These are phyloP conservation scores for Ophiosphaerella narmari DNA, from an alignment of 2,329 filamentous ascomycete species.

Conservation along the genomic window DNA sequence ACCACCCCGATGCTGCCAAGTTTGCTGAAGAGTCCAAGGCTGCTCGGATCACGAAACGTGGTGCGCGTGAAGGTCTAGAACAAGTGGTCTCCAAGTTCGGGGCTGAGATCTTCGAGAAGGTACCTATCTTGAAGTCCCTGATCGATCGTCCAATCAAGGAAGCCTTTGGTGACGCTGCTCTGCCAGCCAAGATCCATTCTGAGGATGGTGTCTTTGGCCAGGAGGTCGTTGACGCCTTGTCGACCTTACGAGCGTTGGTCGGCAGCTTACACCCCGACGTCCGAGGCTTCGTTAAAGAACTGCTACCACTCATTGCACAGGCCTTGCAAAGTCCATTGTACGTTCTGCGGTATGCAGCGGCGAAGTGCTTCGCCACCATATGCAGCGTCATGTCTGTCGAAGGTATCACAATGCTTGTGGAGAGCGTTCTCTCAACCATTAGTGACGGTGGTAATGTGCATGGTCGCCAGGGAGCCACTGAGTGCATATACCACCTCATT, in stretches of 20 bases:
- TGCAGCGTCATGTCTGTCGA: conserved; percentile 96
- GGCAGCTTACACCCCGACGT: conserved; percentile 81
- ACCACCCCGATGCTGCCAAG: conserved; percentile 87
- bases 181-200: conserved; percentile 75
- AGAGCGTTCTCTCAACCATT: conserved; percentile 89
- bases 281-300: conserved; percentile 77
- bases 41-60: conserved; percentile 86
- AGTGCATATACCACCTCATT: conserved; percentile 95
- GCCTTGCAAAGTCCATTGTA: conserved; percentile 86
- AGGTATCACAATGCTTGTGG: conserved; percentile 93
- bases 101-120: conserved; percentile 73
- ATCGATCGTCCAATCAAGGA: conserved; percentile 80
- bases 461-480: conserved; percentile 89
- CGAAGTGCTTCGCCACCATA: conserved; percentile 95
- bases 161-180: conserved; percentile 69
- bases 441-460: conserved; percentile 87
- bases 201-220: conserved; percentile 80
- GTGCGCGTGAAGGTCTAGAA: conserved; percentile 92
- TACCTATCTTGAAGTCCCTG: conserved; percentile 78
- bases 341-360: conserved; percentile 93
- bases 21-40: conserved; percentile 89
- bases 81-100: conserved; percentile 83
- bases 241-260: conserved; percentile 87
- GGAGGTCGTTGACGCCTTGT: conserved; percentile 91
- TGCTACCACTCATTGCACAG: conserved; percentile 84